Evolutionary conservation across 805 yeast species (phyloP).

Genomic region (Candida berthetii): DNA sequence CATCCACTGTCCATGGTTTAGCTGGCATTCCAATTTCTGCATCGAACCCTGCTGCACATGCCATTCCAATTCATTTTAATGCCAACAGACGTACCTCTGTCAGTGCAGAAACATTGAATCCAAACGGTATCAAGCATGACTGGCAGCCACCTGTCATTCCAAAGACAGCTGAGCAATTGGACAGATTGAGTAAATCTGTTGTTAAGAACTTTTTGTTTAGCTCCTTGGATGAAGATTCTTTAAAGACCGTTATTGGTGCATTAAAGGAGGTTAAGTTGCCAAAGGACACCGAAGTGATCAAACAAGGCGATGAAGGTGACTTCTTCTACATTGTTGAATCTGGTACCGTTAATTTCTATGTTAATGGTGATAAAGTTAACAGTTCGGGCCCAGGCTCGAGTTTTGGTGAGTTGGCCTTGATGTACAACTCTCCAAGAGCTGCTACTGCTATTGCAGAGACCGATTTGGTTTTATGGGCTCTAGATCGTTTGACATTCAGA

Average conservation of each 20-base stretch:
- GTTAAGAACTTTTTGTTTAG: slow-evolving; percentile 80
- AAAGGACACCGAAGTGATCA: slow-evolving; percentile 62
- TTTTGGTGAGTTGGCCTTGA: slow-evolving; percentile 94
- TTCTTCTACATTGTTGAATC: slow-evolving; percentile 80
- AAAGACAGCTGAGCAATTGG: slow-evolving; percentile 55
- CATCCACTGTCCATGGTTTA: slow-evolving; percentile 6
- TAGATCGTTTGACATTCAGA: slow-evolving; percentile 90
- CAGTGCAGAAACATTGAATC: slow-evolving; percentile 82
- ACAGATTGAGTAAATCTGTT: slow-evolving; percentile 64
- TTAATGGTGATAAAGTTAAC: slow-evolving; percentile 58
- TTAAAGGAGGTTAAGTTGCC: slow-evolving; percentile 63
- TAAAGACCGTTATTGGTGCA: slow-evolving; percentile 77
- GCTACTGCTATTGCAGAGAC: slow-evolving; percentile 80
- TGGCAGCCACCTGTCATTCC: slow-evolving; percentile 72
- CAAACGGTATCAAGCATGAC: slow-evolving; percentile 55
- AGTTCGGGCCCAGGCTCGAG: slow-evolving; percentile 82
- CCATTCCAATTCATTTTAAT: slow-evolving; percentile 57
- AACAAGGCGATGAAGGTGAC: slow-evolving; percentile 94
- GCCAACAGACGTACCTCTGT: slow-evolving; percentile 86
- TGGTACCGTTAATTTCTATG: slow-evolving; percentile 79
- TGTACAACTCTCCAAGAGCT: slow-evolving; percentile 97
- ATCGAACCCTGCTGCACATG: slow-evolving; percentile 18
- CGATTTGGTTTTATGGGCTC: slow-evolving; percentile 80
- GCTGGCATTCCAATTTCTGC: no score
- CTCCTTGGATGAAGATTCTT: slow-evolving; percentile 72